Evolutionary conservation across 805 yeast species (phyloP), one percentile per base, ranked within the genome.

Genomic region (Yarrowia deformans): DNA sequence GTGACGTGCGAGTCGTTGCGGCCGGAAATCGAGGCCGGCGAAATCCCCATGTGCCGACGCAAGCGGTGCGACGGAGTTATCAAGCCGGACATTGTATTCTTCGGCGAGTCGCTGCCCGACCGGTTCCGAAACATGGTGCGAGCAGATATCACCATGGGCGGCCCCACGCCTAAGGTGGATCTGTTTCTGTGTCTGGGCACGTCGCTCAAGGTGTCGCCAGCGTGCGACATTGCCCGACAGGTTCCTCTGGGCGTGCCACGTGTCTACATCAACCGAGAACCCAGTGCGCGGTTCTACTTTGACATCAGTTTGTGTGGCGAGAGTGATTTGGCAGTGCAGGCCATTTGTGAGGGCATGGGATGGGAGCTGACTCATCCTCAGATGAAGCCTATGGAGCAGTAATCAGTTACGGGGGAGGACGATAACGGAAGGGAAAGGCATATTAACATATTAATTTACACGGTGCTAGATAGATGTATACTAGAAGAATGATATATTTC

Each of bases 71-170:
- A 79, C 84, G 97, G 97, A 16, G 94, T 92, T 2, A 83, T 91
- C 84, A 93, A 93, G 77, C 98, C 98, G 0, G 97, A 93, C 76
- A 93, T 93, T 71, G 92, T 97, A 0, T 93, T 93, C 75, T 93
- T 93, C 73, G 97, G 97, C 16, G 97, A 93, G 77, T 86, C 88
- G 16, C 81, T 93, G 70, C 97, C 97, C 0, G 81, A 82, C 14
- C 78, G 82, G 60, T 93, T 89, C 75, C 93, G 91, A 73, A 83
- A 84, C 56, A 77, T 81, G 39, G 74, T 81, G 14, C 70, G 79
- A 13, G 74, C 76, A 3, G 77, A 79, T 19, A 63, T 69, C n/a
- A 69, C 56, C 35, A 84, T 88, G 37, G 80, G 81, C 13, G 82
- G 83, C 52, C 97, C 93, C 75, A 81, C 88, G 8, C 73, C 78